Percentiles rank a stretch among this genome's conserved stretches.
These are phyloP conservation scores for Vaccinium darrowii DNA, from an alignment of 148 eudicot species.

Conservation along the genomic window DNA sequence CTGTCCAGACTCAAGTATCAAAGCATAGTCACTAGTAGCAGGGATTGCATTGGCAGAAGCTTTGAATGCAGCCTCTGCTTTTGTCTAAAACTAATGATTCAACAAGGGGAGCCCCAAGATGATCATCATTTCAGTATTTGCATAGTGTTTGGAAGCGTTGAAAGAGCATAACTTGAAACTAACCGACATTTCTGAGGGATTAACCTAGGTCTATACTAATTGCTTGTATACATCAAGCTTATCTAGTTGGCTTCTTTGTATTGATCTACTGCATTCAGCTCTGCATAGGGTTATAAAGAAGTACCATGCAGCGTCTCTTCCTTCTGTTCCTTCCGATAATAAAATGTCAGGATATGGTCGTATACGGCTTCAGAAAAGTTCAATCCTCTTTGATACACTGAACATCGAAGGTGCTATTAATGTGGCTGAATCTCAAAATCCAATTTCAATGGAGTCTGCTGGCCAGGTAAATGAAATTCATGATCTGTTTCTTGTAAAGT, in stretches of 20 bases:
- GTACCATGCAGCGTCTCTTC: slow-evolving; percentile 51
- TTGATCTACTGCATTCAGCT: slow-evolving; percentile 46
- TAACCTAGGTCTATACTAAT: background rate
- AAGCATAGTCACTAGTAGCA: background rate
- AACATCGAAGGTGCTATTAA: slow-evolving; percentile 26
- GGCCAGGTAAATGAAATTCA: slow-evolving; percentile 63
- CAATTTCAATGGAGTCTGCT: slow-evolving; percentile 76
- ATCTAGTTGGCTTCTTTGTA: background rate
- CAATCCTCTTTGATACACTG: slow-evolving; percentile 56
- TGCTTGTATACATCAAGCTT: background rate
- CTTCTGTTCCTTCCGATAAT: slow-evolving; percentile 59
- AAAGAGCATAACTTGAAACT: background rate
- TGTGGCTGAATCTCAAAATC: slow-evolving; percentile 55
- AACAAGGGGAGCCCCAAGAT: background rate
- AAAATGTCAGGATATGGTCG: slow-evolving; percentile 69
- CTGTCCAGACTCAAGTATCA: background rate
- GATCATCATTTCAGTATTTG: background rate
- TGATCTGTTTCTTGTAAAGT: slow-evolving; percentile 13
- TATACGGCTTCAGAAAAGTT: slow-evolving; percentile 51
- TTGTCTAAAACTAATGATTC: background rate
- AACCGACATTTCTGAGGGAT: background rate
- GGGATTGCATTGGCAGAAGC: slow-evolving; percentile 1
- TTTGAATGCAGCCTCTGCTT: background rate
- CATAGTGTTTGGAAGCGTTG: slow-evolving; percentile 2
- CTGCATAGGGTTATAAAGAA: slow-evolving; percentile 54